phyloP scores from a whole-genome alignment of 257 asterid genomes.

The Salvia miltiorrhiza region DNA sequence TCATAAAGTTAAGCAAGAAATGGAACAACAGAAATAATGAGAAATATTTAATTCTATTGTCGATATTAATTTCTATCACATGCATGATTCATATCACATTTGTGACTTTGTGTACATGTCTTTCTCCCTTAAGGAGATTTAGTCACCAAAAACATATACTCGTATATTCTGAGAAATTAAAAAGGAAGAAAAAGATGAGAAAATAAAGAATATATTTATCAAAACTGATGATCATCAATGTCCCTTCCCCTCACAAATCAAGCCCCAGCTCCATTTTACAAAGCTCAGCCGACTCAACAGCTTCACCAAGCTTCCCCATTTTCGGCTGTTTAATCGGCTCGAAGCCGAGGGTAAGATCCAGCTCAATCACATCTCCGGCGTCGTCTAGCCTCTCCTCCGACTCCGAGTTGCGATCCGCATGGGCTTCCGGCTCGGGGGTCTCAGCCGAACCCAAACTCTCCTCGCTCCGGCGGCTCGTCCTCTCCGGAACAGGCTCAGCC shows the following conservation, averaged over 20 bases:
- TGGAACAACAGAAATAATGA: too few species aligned
- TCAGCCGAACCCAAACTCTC: conserved; percentile 38
- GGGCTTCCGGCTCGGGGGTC: conserved; percentile 25
- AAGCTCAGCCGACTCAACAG: conserved; percentile 16
- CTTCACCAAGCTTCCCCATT: conserved; percentile 15
- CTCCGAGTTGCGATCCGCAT: conserved; percentile 15
- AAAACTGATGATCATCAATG: conserved; percentile 29
- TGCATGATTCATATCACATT: background rate
- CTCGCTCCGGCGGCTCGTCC: conserved; percentile 24
- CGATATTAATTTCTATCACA: background rate
- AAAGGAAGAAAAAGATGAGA: background rate
- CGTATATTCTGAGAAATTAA: background rate
- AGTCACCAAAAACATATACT: background rate
- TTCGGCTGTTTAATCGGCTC: conserved; percentile 42
- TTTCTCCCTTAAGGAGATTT: too few species aligned
- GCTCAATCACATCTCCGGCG: conserved; percentile 37
- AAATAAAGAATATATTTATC: conserved; percentile 11
- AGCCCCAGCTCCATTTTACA: conserved; percentile 62
- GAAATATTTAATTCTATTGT: background rate
- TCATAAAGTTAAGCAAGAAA: too few species aligned
- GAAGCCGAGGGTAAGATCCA: conserved; percentile 66
- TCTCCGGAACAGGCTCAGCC: conserved; percentile 31
- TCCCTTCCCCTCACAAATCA: conserved; percentile 13
- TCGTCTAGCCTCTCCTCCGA: background rate
- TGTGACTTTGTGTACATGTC: conserved; percentile 28